Base-by-base conservation (phyloP, 2,329 filamentous ascomycete genomes). In the Colletotrichum echinochloae region DNA sequence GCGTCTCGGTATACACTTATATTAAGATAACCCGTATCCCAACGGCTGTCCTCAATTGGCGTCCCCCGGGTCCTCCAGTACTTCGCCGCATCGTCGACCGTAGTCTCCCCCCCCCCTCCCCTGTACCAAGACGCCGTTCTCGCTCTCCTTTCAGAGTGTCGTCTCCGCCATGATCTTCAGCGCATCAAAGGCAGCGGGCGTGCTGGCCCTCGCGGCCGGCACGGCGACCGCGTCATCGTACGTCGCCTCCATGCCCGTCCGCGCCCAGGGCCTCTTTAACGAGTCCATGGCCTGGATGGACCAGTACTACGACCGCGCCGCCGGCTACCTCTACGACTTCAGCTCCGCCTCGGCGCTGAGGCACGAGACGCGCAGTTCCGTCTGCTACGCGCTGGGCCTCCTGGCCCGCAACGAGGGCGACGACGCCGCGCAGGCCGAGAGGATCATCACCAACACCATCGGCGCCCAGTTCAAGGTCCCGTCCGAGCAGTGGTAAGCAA, bases 351-450 rank as follows among this genome's bases (percentile, higher is more conserved):
- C 81, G 11, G 85, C 87, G 0, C 78, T 88, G 8, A 81, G 83
- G 2, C 87, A 90, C 70, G 87, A 89, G 54, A 90, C 87, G 0
- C 82, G 88, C 63, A 85, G 83, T 52, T 88, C 87, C 0, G 82
- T 83, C 0, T 90, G 89, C 88, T 90, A 90, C 76, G 87, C 87
- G 0, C 80, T 87, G 5, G 88, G 88, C 0, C 80, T 91, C 4
- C 77, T 90, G 28, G 86, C 87, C 18, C 81, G 88, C 2, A 88
- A 90, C 73, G 70, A 84, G 18, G 82, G 80, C 20, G 77, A 80
- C 28, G 87, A 90, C 75, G 81, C 81, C 3, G 74, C 77, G 1
- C 82, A 88, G 70, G 88, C 88, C 0, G 80, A 85, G 46, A 84
- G 82, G 62, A 88, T 89, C 60, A 83, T 90, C 60, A 79, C 74